These are phyloP conservation scores for Clarkia xantiana DNA, from an alignment of 345 rosid species.

Conservation along the genomic window DNA sequence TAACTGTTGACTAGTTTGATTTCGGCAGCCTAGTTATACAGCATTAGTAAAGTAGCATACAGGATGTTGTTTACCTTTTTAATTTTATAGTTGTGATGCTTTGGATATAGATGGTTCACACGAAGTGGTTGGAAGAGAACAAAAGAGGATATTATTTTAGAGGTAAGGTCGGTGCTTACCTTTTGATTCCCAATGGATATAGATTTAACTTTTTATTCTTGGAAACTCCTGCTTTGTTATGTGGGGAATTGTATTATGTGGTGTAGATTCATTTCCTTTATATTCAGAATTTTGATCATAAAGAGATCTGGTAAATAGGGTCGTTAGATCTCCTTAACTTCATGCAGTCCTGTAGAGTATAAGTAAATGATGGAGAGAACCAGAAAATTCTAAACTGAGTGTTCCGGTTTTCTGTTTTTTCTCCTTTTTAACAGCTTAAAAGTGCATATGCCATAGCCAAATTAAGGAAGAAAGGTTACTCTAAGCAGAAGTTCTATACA, in stretches of 20 bases:
- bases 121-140: slow-evolving; percentile 83
- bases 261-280: too few relatives aligned
- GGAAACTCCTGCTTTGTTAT: too few relatives aligned
- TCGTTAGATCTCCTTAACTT: too few relatives aligned
- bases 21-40: too few relatives aligned
- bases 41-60: too few relatives aligned
- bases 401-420: neutral
- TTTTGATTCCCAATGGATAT: neutral
- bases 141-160: slow-evolving; percentile 58
- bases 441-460: slow-evolving; percentile 77
- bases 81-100: slow-evolving; percentile 6
- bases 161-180: slow-evolving; percentile 26
- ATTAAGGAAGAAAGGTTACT: slow-evolving; percentile 77
- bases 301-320: too few relatives aligned
- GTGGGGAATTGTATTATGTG: too few relatives aligned
- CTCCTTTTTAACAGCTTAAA: slow-evolving; percentile 34
- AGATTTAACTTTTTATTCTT: too few relatives aligned
- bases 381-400: neutral
- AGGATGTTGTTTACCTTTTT: slow-evolving; percentile 5
- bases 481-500: slow-evolving; percentile 55
- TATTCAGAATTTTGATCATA: too few relatives aligned
- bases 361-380: too few relatives aligned
- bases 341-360: too few relatives aligned
- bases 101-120: slow-evolving; percentile 59
- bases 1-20: too few relatives aligned